phyloP scores from a whole-genome alignment of 176 grass and related monocot genomes.

The Carex pumila region DNA sequence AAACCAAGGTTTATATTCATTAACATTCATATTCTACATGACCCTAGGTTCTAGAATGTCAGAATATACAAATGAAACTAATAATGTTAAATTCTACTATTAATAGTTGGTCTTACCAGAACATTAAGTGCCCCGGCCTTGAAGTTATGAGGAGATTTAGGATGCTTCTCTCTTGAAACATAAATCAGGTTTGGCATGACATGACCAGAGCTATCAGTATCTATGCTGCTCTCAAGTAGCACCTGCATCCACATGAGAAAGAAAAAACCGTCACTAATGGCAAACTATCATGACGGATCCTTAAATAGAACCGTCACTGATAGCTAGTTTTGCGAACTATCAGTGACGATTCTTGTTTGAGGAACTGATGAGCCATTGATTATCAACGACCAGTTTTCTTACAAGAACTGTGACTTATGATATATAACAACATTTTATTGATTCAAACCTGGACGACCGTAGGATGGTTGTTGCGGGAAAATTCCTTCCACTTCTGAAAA shows the following conservation, averaged over 20 bases:
- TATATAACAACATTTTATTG: no score
- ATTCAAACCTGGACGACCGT: constrained; percentile 22
- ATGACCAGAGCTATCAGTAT: constrained; percentile 16
- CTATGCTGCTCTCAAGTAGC: constrained; percentile 26
- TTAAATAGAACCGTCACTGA: no score
- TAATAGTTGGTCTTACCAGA: constrained; percentile 14
- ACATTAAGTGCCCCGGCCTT: constrained; percentile 39
- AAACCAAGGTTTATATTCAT: no score
- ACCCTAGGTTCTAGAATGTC: no score
- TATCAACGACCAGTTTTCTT: no score
- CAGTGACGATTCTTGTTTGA: no score
- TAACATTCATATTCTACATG: no score
- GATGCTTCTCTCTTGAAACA: constrained; percentile 41
- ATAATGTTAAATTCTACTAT: not conserved
- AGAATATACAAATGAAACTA: no score
- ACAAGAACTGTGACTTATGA: no score
- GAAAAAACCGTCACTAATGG: not conserved
- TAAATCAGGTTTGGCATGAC: constrained; percentile 35
- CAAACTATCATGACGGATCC: no score
- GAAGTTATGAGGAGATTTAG: constrained; percentile 32
- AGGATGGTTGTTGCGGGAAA: constrained; percentile 24
- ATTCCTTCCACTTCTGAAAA: constrained; percentile 34
- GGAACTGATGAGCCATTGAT: no score
- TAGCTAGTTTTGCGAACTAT: no score
- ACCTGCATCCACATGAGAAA: constrained; percentile 14